Base-by-base conservation (phyloP, 2,329 filamentous ascomycete genomes). In the Ascochyta pisi region DNA sequence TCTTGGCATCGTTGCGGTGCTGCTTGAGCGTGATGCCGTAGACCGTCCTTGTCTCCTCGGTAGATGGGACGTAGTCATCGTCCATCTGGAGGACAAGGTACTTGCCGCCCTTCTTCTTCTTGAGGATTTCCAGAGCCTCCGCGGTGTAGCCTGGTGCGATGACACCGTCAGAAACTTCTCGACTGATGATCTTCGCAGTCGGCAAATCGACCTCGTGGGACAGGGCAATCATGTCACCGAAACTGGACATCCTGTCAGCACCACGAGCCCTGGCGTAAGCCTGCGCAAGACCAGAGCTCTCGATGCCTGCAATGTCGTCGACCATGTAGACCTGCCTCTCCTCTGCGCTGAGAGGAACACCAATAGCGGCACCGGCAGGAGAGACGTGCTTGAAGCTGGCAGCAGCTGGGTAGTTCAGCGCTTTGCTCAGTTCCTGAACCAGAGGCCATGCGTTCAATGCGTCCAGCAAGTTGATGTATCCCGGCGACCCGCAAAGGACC, bases 261-360 rank as follows among this genome's bases (percentile, higher is more conserved):
- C 95, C 95, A 73, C 95, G 89, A 52, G 95, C 95, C 74, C 95
- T 91, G 56, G 95, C 94, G 73, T 99, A 99, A 35, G 95, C 95
- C 79, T 96, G 93, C 23, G 95, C 95, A 29, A 98, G 86, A 39
- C 83, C 84, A 8, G 94, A 98, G 42, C 85, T 85, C 78, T 96
- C 92, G 61, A 99, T 87, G 50, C 92, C 93, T 58, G 87, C 85
- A 69, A 99, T 96, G 73, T 97, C 95, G 72, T 96, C 91, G 56
- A 99, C 95, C 83, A 99, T 97, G 83, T 96, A 99, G 51, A 97
- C 95, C 81, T 96, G 96, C 78, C 91, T 89, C 85, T 99, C 95
- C 48, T 91, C 90, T 37, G 90, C 86, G 62, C 82, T 91, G 62
- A 99, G 84, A 22, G 92, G 91, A 6, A 95, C 87, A 65, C 93